Percentiles rank a stretch among this genome's conserved stretches.
Evolutionary conservation across 352 stramenopile genomes (phyloP).

Genomic region (Globisporangium paroecandrum): DNA sequence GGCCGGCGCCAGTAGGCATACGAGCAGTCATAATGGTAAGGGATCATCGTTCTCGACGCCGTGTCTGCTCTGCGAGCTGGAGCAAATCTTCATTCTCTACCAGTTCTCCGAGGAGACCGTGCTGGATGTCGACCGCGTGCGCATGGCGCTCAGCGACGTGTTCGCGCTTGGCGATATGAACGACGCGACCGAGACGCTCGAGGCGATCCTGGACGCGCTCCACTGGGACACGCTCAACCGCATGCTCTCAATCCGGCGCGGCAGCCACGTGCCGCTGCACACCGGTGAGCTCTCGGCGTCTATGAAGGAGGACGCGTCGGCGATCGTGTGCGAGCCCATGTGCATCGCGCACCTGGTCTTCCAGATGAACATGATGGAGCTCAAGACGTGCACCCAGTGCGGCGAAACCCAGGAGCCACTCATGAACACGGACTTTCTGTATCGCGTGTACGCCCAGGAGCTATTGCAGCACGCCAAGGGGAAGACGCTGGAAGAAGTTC

Average conservation of each 20-base stretch:
- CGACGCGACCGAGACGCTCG: constrained; percentile 81
- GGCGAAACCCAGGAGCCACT: constrained; percentile 63
- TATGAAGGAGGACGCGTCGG: constrained; percentile 47
- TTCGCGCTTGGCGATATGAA: constrained; percentile 84
- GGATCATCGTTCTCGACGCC: constrained; percentile 9
- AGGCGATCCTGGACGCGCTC: constrained; percentile 74
- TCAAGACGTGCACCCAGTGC: constrained; percentile 59
- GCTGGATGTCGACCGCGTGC: constrained; percentile 72
- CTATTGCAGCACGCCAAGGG: constrained; percentile 32
- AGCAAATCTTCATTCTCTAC: constrained; percentile 85
- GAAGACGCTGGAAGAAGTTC: constrained; percentile 56
- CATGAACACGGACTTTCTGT: constrained; percentile 86
- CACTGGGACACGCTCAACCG: constrained; percentile 78
- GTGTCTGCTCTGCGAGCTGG: constrained; percentile 80
- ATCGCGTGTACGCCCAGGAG: constrained; percentile 78
- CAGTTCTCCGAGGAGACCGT: constrained; percentile 77
- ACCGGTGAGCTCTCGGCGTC: constrained; percentile 49
- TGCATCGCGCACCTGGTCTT: constrained; percentile 81
- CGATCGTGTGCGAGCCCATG: constrained; percentile 75
- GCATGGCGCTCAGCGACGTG: constrained; percentile 50
- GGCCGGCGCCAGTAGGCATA: constrained; percentile 8
- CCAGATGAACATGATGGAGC: constrained; percentile 87
- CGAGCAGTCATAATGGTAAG: background rate
- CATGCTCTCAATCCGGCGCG: constrained; percentile 55
- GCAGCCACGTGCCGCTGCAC: constrained; percentile 6